Conservation (phyloP, 2,329 filamentous ascomycete species). For the Atkinsonella texensis region DNA sequence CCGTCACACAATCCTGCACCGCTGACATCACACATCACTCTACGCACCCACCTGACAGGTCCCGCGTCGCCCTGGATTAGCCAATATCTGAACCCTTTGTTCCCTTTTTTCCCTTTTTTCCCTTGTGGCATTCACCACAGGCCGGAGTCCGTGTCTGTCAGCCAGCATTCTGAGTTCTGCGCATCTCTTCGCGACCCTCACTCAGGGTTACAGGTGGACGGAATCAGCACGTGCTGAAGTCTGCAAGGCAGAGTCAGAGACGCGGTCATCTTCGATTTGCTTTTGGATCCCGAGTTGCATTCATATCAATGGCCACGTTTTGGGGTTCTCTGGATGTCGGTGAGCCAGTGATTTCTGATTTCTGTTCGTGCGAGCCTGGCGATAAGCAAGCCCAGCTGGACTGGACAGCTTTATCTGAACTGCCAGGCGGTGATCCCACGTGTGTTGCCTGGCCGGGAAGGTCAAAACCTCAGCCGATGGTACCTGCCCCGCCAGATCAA, state of each 20-base stretch:
- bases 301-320: background rate
- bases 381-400: constrained; percentile 2
- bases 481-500: no score
- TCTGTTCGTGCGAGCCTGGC: background rate
- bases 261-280: no score
- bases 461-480: no score
- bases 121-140: no score
- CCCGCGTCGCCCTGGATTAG: background rate
- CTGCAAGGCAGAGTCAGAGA: background rate
- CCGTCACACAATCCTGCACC: background rate
- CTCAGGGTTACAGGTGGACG: background rate
- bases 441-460: background rate
- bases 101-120: no score
- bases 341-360: background rate
- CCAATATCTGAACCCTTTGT: background rate
- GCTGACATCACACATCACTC: constrained; percentile 3
- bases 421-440: constrained; percentile 8
- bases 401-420: constrained; percentile 5
- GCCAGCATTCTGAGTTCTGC: background rate
- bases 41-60: background rate
- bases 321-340: background rate
- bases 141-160: no score
- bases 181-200: background rate
- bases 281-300: background rate
- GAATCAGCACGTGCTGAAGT: background rate